Evolutionary conservation across 2,329 filamentous ascomycete species (phyloP).

Genomic region (Penicillium frequentans): DNA sequence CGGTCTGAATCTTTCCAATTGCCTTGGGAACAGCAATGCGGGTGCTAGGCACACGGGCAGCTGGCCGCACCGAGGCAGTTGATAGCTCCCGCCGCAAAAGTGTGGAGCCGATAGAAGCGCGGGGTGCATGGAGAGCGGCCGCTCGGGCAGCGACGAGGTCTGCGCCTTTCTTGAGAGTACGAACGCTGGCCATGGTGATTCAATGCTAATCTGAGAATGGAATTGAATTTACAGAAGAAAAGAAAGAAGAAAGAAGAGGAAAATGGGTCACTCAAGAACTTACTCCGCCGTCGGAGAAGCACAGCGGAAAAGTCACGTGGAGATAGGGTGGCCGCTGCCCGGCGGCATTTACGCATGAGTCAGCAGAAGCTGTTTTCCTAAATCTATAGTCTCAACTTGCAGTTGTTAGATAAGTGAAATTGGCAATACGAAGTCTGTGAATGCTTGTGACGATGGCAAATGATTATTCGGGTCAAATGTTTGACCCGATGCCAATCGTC

Average conservation of each 20-base stretch:
- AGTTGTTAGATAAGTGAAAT: background rate
- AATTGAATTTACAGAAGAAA: conserved; percentile 13
- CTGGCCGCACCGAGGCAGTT: conserved; percentile 27
- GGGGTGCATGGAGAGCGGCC: conserved; percentile 23
- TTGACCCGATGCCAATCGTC: conserved; percentile 2
- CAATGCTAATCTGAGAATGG: conserved; percentile 12
- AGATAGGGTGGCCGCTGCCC: conserved; percentile 28
- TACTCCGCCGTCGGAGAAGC: conserved; percentile 22
- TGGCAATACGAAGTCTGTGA: background rate
- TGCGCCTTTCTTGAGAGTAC: conserved; percentile 30
- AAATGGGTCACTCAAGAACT: conserved; percentile 11
- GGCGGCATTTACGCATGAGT: conserved; percentile 7
- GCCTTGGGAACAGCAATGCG: conserved; percentile 12
- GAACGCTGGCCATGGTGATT: conserved; percentile 30
- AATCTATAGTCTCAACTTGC: background rate
- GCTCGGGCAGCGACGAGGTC: conserved; percentile 31
- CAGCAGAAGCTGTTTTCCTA: conserved; percentile 16
- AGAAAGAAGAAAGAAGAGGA: conserved; percentile 11
- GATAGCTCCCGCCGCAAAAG: conserved; percentile 30
- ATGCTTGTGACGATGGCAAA: background rate
- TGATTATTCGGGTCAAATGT: background rate
- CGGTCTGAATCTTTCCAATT: conserved; percentile 13
- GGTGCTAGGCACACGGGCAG: conserved; percentile 13
- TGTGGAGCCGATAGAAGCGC: conserved; percentile 33
- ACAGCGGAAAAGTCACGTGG: conserved; percentile 40